Evolutionary conservation across 768 basidiomycete species (phyloP).

Genomic region (Lyophyllum semitale): DNA sequence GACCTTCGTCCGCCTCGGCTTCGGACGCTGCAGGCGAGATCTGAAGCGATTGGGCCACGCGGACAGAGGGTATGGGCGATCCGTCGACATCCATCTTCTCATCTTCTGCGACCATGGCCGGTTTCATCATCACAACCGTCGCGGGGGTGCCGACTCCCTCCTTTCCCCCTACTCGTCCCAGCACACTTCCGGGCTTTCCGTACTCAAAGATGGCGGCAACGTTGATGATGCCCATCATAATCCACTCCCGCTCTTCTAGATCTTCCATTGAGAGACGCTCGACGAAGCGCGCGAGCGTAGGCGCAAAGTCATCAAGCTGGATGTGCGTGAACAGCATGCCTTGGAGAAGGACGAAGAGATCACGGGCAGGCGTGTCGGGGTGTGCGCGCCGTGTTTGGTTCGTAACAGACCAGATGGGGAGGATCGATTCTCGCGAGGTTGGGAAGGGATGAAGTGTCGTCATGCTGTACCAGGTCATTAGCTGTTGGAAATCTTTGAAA

Average conservation of each 20-base stretch:
- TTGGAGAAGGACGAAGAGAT: constrained; percentile 89
- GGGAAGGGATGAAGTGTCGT: constrained; percentile 87
- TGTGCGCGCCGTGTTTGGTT: constrained; percentile 72
- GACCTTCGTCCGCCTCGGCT: constrained; percentile 22
- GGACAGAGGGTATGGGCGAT: constrained; percentile 19
- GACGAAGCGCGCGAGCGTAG: constrained; percentile 80
- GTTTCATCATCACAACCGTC: constrained; percentile 23
- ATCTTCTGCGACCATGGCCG: constrained; percentile 38
- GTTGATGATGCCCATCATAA: constrained; percentile 93
- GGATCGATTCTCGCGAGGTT: constrained; percentile 86
- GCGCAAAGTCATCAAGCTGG: constrained; percentile 87
- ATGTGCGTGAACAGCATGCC: constrained; percentile 98
- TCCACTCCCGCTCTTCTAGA: constrained; percentile 87
- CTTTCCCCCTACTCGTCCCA: constrained; percentile 66
- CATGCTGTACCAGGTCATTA: too few relatives aligned
- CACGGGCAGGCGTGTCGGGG: constrained; percentile 70
- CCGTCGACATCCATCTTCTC: constrained; percentile 68
- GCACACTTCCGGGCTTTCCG: constrained; percentile 70
- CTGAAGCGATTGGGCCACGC: constrained; percentile 12
- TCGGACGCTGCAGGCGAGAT: constrained; percentile 35
- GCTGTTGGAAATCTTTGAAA: too few relatives aligned
- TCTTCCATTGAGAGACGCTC: constrained; percentile 85
- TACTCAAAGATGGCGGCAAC: constrained; percentile 85
- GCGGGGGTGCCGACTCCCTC: constrained; percentile 36
- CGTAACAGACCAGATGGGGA: constrained; percentile 82